Evolutionary conservation across 352 stramenopile genomes (phyloP), one percentile per base, ranked within the genome.

Genomic region (Lagenidium giganteum): DNA sequence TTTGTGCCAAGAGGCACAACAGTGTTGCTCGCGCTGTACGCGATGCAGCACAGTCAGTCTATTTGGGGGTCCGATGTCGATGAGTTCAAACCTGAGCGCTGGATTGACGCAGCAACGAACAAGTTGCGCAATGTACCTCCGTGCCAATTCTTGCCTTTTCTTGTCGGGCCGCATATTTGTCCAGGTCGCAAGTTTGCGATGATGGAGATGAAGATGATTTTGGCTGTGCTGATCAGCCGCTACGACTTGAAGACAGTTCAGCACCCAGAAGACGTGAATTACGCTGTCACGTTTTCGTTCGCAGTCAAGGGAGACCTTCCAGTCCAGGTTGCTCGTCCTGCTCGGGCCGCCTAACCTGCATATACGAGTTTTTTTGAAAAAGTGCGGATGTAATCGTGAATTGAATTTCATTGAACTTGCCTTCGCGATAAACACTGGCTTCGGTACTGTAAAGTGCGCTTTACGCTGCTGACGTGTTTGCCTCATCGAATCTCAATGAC

Each of bases 51-150:
- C 3, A 66, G 81, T 31, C 33, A 56, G 20, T 71, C 52, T 30
- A 51, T 90, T 0, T 93, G 82, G 77, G 77, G 75, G 1, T 44
- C 67, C 0, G 79, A 93, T 40, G 74, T 57, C 2, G 37, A 53
- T 1, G 64, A 80, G 34, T 87, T 82, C 43, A 77, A 75, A 34
- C 80, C 80, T 1, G 74, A 91, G 27, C 62, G 82, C 1, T 91
- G 70, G 65, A 64, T 92, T 27, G 70, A 87, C 7, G 23, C 21
- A 0, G 38, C 35, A 2, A 79, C 61, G 0, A 49, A 57, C 16
- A 83, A 74, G 29, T 40, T 75, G 14, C 57, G 60, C 3, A 46
- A 63, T 23, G 45, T 84, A 16, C 79, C 70, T 7, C 54, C 70
- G 5, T 85, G 70, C 56, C 77, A 83, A 45, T 91, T 86, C 46